These are phyloP conservation scores for Wickerhamia fluorescens DNA, from an alignment of 805 yeast genomes.

Conservation along the genomic window DNA sequence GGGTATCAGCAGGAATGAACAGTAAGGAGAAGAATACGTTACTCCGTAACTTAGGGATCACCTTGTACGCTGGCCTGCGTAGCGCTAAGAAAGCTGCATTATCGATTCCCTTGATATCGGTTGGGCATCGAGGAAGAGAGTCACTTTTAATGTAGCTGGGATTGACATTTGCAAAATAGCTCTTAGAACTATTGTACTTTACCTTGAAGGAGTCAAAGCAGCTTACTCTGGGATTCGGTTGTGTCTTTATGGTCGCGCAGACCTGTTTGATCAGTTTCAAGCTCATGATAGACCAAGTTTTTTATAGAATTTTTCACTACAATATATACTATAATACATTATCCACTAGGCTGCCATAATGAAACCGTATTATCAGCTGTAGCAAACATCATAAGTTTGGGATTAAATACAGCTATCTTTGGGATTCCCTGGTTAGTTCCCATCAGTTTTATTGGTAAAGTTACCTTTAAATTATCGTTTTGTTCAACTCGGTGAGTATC, in stretches of 20 bases:
- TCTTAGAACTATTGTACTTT: no score
- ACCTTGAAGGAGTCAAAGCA: no score
- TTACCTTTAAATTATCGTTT: constrained; percentile 12
- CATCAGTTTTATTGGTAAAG: constrained; percentile 18
- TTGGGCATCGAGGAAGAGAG: constrained; percentile 21
- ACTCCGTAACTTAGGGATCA: constrained; percentile 11
- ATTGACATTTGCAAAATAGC: no score
- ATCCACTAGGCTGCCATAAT: constrained; percentile 33
- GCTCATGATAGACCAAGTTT: no score
- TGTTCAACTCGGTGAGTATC: constrained; percentile 9
- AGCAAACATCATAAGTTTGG: constrained; percentile 52
- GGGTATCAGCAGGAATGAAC: constrained; percentile 25
- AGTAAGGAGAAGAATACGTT: constrained; percentile 18
- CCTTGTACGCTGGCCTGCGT: constrained; percentile 2
- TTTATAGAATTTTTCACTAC: neutral
- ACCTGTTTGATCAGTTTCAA: no score
- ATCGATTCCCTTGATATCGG: constrained; percentile 33
- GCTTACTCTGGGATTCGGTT: no score
- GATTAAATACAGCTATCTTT: constrained; percentile 51
- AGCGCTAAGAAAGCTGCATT: constrained; percentile 10
- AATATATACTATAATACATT: neutral
- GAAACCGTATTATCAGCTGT: constrained; percentile 48
- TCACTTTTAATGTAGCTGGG: no score
- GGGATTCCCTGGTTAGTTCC: constrained; percentile 31
- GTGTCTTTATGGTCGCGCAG: no score